Evolutionary conservation across 176 grass and related monocot species (phyloP).

Genomic region (Alloteropsis semialata): DNA sequence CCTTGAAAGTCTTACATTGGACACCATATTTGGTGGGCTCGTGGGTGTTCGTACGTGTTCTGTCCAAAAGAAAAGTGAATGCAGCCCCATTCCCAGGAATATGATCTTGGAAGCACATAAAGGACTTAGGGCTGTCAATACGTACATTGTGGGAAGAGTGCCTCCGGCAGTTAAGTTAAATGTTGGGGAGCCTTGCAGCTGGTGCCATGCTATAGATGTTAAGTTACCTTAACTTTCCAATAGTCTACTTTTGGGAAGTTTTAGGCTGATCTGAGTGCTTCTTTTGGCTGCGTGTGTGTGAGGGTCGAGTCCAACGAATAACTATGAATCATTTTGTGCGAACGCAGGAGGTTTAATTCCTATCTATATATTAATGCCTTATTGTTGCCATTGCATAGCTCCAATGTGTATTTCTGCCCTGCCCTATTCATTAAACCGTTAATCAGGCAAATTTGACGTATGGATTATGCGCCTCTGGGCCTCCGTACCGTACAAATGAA

Average conservation of each 20-base stretch:
- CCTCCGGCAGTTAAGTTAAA: neutral
- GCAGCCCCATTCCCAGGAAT: neutral
- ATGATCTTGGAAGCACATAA: neutral
- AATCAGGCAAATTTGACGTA: too few species aligned
- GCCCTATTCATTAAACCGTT: too few species aligned
- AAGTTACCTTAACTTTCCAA: neutral
- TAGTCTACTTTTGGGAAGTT: neutral
- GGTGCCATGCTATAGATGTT: neutral
- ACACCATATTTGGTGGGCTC: neutral
- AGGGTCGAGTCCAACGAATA: too few species aligned
- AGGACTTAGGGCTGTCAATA: neutral
- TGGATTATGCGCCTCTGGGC: too few species aligned
- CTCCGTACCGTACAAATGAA: too few species aligned
- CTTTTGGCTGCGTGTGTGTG: too few species aligned
- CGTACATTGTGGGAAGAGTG: neutral
- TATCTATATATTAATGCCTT: too few species aligned
- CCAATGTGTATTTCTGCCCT: too few species aligned
- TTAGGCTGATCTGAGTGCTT: too few species aligned
- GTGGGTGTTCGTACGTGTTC: neutral
- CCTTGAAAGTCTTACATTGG: neutral
- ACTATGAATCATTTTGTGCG: too few species aligned
- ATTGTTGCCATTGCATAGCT: too few species aligned
- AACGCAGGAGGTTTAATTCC: too few species aligned
- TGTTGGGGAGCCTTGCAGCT: neutral
- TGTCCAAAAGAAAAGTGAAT: neutral